A percentile compares a stretch with the other conserved stretches of the same genome.
Conservation (phyloP, 371 early-diverging fungal genomes). For the Synchytrium microbalum region DNA sequence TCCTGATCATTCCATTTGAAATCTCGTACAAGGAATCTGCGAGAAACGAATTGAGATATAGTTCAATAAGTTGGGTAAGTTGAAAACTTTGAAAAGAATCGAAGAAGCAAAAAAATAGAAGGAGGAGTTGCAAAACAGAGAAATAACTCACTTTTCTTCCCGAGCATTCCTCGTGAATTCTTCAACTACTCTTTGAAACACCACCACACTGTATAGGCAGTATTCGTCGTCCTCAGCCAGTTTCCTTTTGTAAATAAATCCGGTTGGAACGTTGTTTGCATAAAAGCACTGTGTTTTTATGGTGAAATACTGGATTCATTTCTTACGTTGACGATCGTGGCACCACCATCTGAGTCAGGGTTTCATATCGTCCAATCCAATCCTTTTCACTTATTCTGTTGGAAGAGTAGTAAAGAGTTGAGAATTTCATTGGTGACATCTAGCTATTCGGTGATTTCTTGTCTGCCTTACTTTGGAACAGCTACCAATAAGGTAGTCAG, state of each 20-base stretch:
- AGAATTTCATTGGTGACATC: no score
- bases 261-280: no score
- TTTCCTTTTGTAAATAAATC: conserved; percentile 36
- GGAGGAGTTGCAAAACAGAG: background rate
- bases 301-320: no score
- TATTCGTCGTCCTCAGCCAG: conserved; percentile 91
- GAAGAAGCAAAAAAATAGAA: background rate
- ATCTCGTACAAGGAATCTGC: conserved; percentile 78
- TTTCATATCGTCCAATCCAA: conserved; percentile 82
- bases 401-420: background rate
- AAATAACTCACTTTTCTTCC: conserved; percentile 59
- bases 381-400: conserved; percentile 59
- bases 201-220: conserved; percentile 80
- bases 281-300: no score
- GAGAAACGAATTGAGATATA: background rate
- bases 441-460: background rate
- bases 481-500: conserved; percentile 88
- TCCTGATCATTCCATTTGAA: conserved; percentile 80
- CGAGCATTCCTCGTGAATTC: conserved; percentile 84
- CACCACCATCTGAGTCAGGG: conserved; percentile 85
- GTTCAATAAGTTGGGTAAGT: background rate
- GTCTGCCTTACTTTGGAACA: conserved; percentile 68
- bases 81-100: background rate
- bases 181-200: conserved; percentile 80
- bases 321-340: conserved; percentile 86